Evolutionary conservation across 805 yeast species (phyloP).

Genomic region (Suhomyces pyralidae): DNA sequence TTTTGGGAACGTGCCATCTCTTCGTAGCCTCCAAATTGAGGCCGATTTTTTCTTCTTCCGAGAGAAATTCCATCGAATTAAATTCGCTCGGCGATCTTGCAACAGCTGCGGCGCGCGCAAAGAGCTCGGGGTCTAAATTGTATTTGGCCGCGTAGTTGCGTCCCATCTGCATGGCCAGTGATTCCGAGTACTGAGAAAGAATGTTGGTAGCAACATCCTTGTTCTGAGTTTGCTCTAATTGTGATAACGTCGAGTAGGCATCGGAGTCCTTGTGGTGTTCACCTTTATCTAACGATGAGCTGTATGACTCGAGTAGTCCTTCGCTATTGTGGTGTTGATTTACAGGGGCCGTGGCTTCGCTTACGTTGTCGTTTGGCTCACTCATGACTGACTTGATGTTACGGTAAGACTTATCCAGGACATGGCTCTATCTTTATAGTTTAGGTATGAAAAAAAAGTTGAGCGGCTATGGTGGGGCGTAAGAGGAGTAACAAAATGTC

Average conservation of each 20-base stretch:
- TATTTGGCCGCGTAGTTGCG: slow-evolving; percentile 59
- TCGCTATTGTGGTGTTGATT: neutral
- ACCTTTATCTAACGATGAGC: slow-evolving; percentile 10
- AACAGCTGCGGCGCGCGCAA: slow-evolving; percentile 58
- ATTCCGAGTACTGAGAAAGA: slow-evolving; percentile 55
- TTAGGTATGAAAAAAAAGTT: neutral
- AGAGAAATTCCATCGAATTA: slow-evolving; percentile 52
- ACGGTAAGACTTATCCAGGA: neutral
- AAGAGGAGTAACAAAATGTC: neutral
- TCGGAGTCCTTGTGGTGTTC: slow-evolving; percentile 13
- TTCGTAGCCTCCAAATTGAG: slow-evolving; percentile 46
- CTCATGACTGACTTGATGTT: neutral
- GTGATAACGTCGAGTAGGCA: slow-evolving; percentile 16
- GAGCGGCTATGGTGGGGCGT: neutral
- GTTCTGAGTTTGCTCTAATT: slow-evolving; percentile 16
- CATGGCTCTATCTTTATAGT: neutral
- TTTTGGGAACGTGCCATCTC: slow-evolving; percentile 44
- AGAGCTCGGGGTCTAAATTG: slow-evolving; percentile 54
- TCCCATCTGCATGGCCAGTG: slow-evolving; percentile 68
- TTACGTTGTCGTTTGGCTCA: neutral
- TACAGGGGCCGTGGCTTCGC: neutral
- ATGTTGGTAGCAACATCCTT: slow-evolving; percentile 40
- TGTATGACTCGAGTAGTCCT: slow-evolving; percentile 13
- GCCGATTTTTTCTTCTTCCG: slow-evolving; percentile 44
- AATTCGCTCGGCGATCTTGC: slow-evolving; percentile 58